phyloP scores from a whole-genome alignment of 768 basidiomycete genomes.

The Amanita brunnescens region DNA sequence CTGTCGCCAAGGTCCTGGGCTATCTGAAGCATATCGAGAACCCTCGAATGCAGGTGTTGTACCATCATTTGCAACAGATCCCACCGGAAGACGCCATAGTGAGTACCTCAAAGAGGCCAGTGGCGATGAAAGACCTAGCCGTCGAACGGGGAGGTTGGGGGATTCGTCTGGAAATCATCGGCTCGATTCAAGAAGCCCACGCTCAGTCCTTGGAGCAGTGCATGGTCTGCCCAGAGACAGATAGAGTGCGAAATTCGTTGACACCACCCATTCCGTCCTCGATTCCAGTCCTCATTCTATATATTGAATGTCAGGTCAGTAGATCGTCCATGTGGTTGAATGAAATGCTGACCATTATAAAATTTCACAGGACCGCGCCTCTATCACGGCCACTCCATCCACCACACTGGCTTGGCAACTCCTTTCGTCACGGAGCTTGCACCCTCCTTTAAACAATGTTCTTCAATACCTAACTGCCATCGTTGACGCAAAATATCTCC shows the following conservation, averaged over 20 bases:
- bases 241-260: background rate
- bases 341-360: background rate
- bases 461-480: no score
- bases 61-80: background rate
- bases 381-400: no score
- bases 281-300: background rate
- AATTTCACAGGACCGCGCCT: no score
- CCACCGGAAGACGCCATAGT: background rate
- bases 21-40: no score
- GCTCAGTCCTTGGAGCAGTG: background rate
- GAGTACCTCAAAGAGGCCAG: background rate
- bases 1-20: no score
- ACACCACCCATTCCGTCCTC: background rate
- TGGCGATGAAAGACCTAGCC: background rate
- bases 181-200: background rate
- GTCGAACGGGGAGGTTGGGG: background rate
- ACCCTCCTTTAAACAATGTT: no score
- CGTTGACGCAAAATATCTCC: no score
- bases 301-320: background rate
- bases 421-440: no score
- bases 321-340: background rate
- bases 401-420: no score
- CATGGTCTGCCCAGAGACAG: background rate
- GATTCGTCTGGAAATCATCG: background rate
- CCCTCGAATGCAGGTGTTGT: no score